phyloP scores from a whole-genome alignment of 495 filamentous ascomycete genomes.

The Filosporella fistucella region DNA sequence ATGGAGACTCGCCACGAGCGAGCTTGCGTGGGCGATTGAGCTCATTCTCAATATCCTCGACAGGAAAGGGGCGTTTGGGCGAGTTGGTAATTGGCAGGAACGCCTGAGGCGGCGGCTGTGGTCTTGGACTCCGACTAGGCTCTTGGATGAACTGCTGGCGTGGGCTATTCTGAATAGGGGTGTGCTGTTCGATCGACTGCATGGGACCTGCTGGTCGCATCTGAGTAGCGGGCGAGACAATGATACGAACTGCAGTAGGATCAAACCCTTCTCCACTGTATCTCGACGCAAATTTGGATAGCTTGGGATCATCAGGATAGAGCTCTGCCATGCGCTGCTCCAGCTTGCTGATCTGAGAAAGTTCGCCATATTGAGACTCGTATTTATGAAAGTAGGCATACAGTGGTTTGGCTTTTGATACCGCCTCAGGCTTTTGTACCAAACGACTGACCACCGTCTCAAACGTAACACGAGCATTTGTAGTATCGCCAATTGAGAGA shows the following conservation, averaged over 20 bases:
- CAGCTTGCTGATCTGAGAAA: constrained; percentile 80
- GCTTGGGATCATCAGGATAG: constrained; percentile 78
- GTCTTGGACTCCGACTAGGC: constrained; percentile 35
- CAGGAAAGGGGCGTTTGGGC: constrained; percentile 65
- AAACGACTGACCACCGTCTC: constrained; percentile 83
- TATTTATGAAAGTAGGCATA: constrained; percentile 91
- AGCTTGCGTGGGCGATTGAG: constrained; percentile 71
- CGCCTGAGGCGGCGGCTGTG: no score
- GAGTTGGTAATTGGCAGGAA: constrained; percentile 56
- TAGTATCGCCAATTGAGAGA: constrained; percentile 83
- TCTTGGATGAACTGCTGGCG: constrained; percentile 29
- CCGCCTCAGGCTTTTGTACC: constrained; percentile 63
- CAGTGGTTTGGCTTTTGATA: constrained; percentile 74
- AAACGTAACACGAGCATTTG: constrained; percentile 91
- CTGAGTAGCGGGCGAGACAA: constrained; percentile 76
- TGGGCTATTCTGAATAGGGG: constrained; percentile 52
- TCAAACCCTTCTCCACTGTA: constrained; percentile 66
- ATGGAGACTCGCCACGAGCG: constrained; percentile 74
- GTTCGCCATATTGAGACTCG: constrained; percentile 89
- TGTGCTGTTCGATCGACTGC: constrained; percentile 45
- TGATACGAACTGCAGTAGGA: constrained; percentile 72
- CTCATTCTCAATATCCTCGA: constrained; percentile 21
- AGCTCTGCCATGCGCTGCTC: constrained; percentile 91
- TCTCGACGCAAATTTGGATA: constrained; percentile 70
- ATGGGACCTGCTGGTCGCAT: constrained; percentile 56